phyloP scores from a whole-genome alignment of 257 asterid species.

The Marsdenia floribunda region DNA sequence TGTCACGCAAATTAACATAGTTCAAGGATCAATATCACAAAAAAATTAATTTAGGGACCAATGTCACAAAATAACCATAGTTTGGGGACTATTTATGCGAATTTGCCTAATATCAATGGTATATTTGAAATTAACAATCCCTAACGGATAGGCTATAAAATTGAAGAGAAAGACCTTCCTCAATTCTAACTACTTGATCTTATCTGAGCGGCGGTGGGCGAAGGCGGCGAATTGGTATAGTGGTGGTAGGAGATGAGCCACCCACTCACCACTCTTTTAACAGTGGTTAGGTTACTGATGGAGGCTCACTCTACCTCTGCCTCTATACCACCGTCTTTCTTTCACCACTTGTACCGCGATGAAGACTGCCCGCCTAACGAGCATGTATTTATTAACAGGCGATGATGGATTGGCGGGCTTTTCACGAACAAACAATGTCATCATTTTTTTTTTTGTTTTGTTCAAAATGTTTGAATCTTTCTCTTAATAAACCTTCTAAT shows the following conservation, averaged over 20 bases:
- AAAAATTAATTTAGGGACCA: too few species aligned
- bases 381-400: conserved; percentile 26
- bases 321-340: not conserved
- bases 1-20: too few species aligned
- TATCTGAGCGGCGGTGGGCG: conserved; percentile 59
- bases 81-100: too few species aligned
- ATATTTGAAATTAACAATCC: not conserved
- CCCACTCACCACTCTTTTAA: conserved; percentile 23
- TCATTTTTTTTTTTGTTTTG: not conserved
- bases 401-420: conserved; percentile 56
- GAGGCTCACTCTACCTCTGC: conserved; percentile 28
- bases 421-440: not conserved
- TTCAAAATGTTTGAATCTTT: not conserved
- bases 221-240: conserved; percentile 9
- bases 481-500: not conserved
- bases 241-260: conserved; percentile 21
- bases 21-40: too few species aligned
- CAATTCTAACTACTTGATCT: conserved; percentile 53
- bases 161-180: not conserved
- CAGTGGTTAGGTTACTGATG: conserved; percentile 20
- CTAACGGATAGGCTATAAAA: not conserved
- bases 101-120: not conserved
- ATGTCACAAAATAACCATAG: too few species aligned
- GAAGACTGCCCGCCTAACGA: conserved; percentile 69
- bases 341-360: conserved; percentile 39